Evolutionary conservation across 371 early-diverging fungal genomes (phyloP), one percentile per base, ranked within the genome.

Genomic region (Haplosporangium sp.): DNA sequence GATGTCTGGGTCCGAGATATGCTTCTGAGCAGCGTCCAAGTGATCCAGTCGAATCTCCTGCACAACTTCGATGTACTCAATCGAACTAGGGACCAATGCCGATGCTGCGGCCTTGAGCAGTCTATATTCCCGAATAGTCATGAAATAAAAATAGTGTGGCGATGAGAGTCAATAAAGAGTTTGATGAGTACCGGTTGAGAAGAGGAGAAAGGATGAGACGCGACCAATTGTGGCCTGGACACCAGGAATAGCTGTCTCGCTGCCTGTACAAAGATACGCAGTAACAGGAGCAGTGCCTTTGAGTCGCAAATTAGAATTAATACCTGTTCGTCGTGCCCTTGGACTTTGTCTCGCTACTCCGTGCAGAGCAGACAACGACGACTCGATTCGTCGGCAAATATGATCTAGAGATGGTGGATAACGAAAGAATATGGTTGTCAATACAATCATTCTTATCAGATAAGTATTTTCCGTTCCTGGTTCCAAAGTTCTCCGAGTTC

Each of bases 41-140:
- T 99, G 99, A 56, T 92, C 94, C 41, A 90, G 75, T 16, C 93
- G 89, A 48, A 99, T 90, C n/a, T 89, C 92, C 21, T 91, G 84
- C 2, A 98, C 90, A 55, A 95, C 94, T 14, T 90, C 85, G 42
- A 93, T 65, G 52, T 52, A 79, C 38, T 73, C 80, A 48, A 65
- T 69, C n/a, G 80, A 79, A 6, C 73, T 69, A 40, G 73, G 73
- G 12, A 55, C 59, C 38, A 79, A 47, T 20, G 73, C 80, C 0
- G 80, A 72, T 0, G 68, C 73, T 4, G 73, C 80, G 8, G 80
- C 80, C 42, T 57, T 79, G 36, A 79, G 61, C 37, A 79, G 23
- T 54, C 80, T 79, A 37, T 21, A 21, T 13, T 13, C 2, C 29
- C 29, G 29, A 29, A 29, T 29, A 29, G 4, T 29, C 29, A 29